These are phyloP conservation scores for Penicillium sp. DNA, from an alignment of 2,329 filamentous ascomycete species.

Conservation along the genomic window DNA sequence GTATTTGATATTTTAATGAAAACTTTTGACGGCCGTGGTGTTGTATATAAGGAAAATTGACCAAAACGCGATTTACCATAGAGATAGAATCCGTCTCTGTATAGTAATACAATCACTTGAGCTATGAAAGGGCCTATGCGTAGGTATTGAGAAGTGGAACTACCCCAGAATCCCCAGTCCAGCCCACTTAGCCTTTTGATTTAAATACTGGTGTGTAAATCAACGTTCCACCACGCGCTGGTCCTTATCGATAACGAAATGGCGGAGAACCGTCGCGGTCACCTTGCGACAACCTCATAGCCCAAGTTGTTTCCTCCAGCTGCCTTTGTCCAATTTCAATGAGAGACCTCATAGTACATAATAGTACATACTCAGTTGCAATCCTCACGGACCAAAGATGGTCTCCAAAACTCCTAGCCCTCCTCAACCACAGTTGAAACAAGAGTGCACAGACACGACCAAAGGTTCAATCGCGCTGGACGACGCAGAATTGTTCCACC, in stretches of 20 bases:
- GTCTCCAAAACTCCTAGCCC: background rate
- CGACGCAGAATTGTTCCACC: conserved; percentile 19
- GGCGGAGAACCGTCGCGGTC: background rate
- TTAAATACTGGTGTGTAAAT: background rate
- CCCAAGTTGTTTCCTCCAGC: no score
- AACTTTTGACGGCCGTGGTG: conserved; percentile 18
- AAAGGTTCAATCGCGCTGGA: background rate
- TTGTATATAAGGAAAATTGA: conserved; percentile 22
- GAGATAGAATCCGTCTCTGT: background rate
- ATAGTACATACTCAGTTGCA: background rate
- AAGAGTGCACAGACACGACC: background rate
- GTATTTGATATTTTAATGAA: conserved; percentile 28
- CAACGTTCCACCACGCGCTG: background rate
- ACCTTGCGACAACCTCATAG: background rate
- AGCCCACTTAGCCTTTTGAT: background rate
- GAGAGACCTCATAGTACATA: background rate
- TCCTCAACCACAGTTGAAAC: background rate
- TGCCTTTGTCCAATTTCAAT: no score
- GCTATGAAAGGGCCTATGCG: no score
- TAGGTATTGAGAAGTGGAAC: background rate
- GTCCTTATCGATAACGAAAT: background rate
- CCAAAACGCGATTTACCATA: conserved; percentile 18
- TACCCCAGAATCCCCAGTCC: background rate
- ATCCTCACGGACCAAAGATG: background rate
- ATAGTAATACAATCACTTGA: no score